Percentiles rank a stretch among this genome's conserved stretches.
Conservation (phyloP, 176 grass and related monocot species). For the Canna indica region DNA sequence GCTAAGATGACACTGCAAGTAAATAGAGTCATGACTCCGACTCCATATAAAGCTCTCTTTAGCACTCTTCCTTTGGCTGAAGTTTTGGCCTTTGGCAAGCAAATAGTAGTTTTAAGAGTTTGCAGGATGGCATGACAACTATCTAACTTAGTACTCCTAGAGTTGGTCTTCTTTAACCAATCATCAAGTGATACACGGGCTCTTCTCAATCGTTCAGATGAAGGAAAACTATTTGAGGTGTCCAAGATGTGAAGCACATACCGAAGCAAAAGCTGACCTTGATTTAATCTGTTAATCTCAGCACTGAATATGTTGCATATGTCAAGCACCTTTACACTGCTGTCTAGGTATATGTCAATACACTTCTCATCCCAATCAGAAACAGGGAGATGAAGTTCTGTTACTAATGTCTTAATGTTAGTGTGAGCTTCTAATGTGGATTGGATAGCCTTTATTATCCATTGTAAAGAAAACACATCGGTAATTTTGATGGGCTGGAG, state of each 20-base stretch:
- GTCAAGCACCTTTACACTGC: conserved; percentile 69
- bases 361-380: conserved; percentile 88
- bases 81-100: conserved; percentile 49
- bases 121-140: conserved; percentile 39
- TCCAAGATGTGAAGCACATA: conserved; percentile 54
- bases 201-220: conserved; percentile 41
- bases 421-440: conserved; percentile 41
- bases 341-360: conserved; percentile 83
- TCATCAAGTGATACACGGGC: conserved; percentile 41
- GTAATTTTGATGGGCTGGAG: conserved; percentile 37
- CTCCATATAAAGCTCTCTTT: conserved; percentile 65
- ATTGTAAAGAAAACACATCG: conserved; percentile 47
- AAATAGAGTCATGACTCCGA: conserved; percentile 48
- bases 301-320: conserved; percentile 64
- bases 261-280: conserved; percentile 59
- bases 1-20: conserved; percentile 43
- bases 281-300: conserved; percentile 60
- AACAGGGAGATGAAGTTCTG: conserved; percentile 59
- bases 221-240: conserved; percentile 4
- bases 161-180: conserved; percentile 34
- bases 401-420: conserved; percentile 46
- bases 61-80: conserved; percentile 71
- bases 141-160: conserved; percentile 39
- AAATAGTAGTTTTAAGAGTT: conserved; percentile 47
- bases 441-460: conserved; percentile 53